Base-by-base conservation (phyloP, 2,329 filamentous ascomycete genomes). In the Gnomoniopsis sp. region DNA sequence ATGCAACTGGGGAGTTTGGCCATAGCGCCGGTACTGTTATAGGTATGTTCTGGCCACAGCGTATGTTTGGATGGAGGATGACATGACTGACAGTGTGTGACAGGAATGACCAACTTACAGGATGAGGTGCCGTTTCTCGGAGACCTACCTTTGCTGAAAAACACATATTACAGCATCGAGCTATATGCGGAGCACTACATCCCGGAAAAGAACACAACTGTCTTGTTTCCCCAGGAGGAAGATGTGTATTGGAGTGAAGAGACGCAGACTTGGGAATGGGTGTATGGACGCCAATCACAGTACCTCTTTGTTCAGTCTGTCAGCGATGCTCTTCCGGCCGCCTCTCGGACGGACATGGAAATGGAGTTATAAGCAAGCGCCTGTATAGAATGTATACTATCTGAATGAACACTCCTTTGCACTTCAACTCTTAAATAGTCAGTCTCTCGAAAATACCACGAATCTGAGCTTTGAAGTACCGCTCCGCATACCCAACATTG, bases 91-190 rank as follows among this genome's bases (percentile, higher is more conserved):
- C 6, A 15, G 4, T 3, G 17, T 15, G 11, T 15, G 3, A 2
- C 46, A 79, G 77, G 78, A 43, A 80, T 81, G 77, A 77, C 76
- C 1, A 81, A 81, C 60, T 68, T 80, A 19, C 79, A 81, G 63
- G 72, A 76, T 3, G 67, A 67, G n/a, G 79, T 81, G 6, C 75
- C 77, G 0, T 69, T 77, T 6, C 65, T 80, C 0, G 79, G 79
- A 11, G 77, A 81, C 38, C 62, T 80, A 48, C 76, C 75, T 0
- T 62, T 80, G 14, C 64, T 81, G 43, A 68, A 74, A 51, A 68
- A 76, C 46, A 79, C 73, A 10, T 81, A 79, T 65, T 80, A 79
- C 65, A 81, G 78, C 66, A 71, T 81, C 54, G 78, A 81, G 67
- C 72, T 81, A n/a, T 72, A 71, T 53, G 79, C 77, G 3, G 73